Evolutionary conservation across 805 yeast genomes (phyloP), one percentile per base, ranked within the genome.

Genomic region (Cyberlindnera meyerae): DNA sequence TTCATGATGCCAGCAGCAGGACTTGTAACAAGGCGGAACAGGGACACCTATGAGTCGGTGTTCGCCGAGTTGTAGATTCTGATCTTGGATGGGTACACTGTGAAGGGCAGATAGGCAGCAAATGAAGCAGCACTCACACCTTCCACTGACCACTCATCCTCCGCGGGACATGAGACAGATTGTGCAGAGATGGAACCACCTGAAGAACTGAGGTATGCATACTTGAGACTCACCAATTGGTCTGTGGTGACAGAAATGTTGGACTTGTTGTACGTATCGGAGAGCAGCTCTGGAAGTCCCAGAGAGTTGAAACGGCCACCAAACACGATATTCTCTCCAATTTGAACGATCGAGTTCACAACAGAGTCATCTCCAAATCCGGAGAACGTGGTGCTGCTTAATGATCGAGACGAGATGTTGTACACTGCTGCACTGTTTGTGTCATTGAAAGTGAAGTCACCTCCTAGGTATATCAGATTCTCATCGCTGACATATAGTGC

Each of bases 1-100:
- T 93, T 93, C 96, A 93, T 84, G 43, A 90, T 90, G 46, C 97
- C 86, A 47, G 79, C 73, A 11, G 88, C 71, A 1, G 97, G 97
- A 36, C 71, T 62, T 0, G 96, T 79, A 27, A 82, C 63, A 6
- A 93, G 64, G 51, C 96, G 71, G 57, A 89, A 93, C 7, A 70
- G 41, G 33, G 79, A 68, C 6, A 78, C 71, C 34, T 70, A 67
- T 20, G 65, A 60, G 25, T 63, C 66, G 8, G 65, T 62, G 7
- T 61, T 54, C 6, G 55, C 55, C 0, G 90, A 76, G 44, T 85
- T 78, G 56, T 75, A 83, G 4, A 93, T 54, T 36, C 96, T 65
- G 11, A 86, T 65, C 47, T 83, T 82, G 0, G 90, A 72, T 2
- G 97, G 94, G 5, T 62, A 57, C 20, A 79, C 62, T 13, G 66